phyloP scores from a whole-genome alignment of 2,329 filamentous ascomycete species.

The Colletotrichum sojae region DNA sequence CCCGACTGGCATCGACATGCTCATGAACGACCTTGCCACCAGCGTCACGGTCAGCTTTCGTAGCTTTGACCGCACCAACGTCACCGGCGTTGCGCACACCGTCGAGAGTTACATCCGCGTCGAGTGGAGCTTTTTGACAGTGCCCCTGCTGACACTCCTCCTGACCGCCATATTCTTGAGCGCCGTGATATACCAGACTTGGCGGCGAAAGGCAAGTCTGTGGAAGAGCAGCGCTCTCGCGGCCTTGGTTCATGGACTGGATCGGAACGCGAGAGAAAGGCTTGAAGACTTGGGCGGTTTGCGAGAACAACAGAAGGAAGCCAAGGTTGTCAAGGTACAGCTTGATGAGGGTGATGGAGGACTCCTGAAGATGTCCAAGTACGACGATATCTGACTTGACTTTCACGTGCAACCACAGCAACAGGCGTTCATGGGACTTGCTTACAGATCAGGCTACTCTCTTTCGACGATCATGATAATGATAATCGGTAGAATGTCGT shows the following conservation, averaged over 20 bases:
- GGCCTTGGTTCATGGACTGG: slow-evolving; percentile 53
- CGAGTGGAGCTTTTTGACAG: slow-evolving; percentile 52
- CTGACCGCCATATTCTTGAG: slow-evolving; percentile 49
- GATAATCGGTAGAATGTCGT: not conserved
- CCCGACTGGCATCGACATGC: slow-evolving; percentile 49
- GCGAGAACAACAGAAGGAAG: slow-evolving; percentile 45
- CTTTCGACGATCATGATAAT: not conserved
- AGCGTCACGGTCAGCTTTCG: slow-evolving; percentile 54
- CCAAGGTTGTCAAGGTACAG: slow-evolving; percentile 46
- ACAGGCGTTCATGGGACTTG: too few relatives aligned
- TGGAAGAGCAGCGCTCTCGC: slow-evolving; percentile 55
- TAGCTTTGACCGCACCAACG: slow-evolving; percentile 45
- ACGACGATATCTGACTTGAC: slow-evolving; percentile 14
- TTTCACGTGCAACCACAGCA: not conserved
- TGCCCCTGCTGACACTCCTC: slow-evolving; percentile 50
- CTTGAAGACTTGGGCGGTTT: slow-evolving; percentile 43
- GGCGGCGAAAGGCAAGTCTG: slow-evolving; percentile 44
- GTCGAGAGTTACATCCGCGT: slow-evolving; percentile 52
- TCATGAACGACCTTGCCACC: slow-evolving; percentile 52
- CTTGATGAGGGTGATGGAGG: slow-evolving; percentile 45
- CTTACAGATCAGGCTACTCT: not conserved
- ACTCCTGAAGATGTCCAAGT: slow-evolving; percentile 30
- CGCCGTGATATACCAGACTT: slow-evolving; percentile 45
- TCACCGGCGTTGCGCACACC: slow-evolving; percentile 48
- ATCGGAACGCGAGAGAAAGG: slow-evolving; percentile 45